Percentiles rank a stretch among this genome's conserved stretches.
Evolutionary conservation across 768 basidiomycete genomes (phyloP).

Genomic region (Suillus brevipes): DNA sequence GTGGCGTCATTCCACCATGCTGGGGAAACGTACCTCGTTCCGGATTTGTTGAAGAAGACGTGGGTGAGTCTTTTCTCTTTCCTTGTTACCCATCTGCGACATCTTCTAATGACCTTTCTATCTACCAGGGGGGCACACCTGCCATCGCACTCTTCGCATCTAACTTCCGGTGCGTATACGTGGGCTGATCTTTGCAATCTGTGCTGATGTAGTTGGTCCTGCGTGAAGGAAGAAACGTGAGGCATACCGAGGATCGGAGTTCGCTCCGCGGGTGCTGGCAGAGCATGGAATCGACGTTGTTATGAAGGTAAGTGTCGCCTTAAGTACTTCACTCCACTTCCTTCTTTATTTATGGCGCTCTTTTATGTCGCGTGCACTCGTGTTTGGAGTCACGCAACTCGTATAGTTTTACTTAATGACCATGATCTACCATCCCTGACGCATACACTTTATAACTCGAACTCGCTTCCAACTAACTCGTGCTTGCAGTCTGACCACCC

Average conservation of each 20-base stretch:
- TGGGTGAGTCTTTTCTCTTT: constrained; percentile 43
- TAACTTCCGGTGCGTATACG: constrained; percentile 36
- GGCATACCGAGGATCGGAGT: constrained; percentile 78
- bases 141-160: constrained; percentile 78
- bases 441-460: not conserved
- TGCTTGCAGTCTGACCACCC: constrained; percentile 55
- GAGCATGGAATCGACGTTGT: constrained; percentile 66
- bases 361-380: not conserved
- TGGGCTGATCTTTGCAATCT: not conserved
- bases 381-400: no score
- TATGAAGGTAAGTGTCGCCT: constrained; percentile 59
- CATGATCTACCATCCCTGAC: not conserved
- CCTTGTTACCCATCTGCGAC: not conserved
- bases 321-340: not conserved
- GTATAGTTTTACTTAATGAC: not conserved
- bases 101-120: not conserved
- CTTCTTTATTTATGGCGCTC: not conserved
- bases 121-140: constrained; percentile 57
- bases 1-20: constrained; percentile 80
- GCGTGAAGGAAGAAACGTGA: constrained; percentile 70
- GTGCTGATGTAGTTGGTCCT: constrained; percentile 2
- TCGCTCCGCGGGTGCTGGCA: constrained; percentile 73
- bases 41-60: constrained; percentile 68
- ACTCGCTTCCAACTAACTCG: not conserved
- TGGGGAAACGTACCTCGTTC: constrained; percentile 80